Conservation (phyloP, 176 grass and related monocot genomes). For the Musa schizocarpa region DNA sequence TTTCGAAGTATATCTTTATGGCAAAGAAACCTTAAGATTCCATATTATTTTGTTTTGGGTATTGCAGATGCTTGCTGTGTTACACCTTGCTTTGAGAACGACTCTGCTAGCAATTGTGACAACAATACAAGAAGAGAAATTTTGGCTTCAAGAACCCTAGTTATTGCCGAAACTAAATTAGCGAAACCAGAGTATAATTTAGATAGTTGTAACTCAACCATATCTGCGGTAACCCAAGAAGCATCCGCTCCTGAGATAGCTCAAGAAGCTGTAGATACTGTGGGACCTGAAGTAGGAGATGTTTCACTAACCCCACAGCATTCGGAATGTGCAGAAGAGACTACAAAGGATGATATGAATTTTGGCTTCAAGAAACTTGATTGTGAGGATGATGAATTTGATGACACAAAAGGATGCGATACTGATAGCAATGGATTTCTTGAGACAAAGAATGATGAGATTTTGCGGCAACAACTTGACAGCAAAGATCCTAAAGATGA, state of each 20-base stretch:
- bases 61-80: not conserved
- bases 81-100: not conserved
- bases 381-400: not conserved
- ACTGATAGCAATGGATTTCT: not conserved
- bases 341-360: not conserved
- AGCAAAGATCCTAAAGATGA: not conserved
- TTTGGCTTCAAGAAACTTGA: not conserved
- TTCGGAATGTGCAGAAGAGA: not conserved
- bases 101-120: not conserved
- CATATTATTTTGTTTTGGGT: not conserved
- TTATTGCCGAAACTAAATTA: not conserved
- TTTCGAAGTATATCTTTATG: not conserved
- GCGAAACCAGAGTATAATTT: not conserved
- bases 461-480: not conserved
- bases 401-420: not conserved
- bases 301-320: not conserved
- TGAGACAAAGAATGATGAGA: not conserved
- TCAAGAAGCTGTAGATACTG: not conserved
- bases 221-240: not conserved
- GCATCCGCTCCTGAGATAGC: not conserved
- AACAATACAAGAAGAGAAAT: not conserved
- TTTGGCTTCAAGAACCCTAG: not conserved
- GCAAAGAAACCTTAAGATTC: not conserved
- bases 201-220: not conserved
- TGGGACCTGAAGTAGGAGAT: not conserved